Conservation (phyloP, 2,329 filamentous ascomycete genomes). For the Endocalyx cinctus region DNA sequence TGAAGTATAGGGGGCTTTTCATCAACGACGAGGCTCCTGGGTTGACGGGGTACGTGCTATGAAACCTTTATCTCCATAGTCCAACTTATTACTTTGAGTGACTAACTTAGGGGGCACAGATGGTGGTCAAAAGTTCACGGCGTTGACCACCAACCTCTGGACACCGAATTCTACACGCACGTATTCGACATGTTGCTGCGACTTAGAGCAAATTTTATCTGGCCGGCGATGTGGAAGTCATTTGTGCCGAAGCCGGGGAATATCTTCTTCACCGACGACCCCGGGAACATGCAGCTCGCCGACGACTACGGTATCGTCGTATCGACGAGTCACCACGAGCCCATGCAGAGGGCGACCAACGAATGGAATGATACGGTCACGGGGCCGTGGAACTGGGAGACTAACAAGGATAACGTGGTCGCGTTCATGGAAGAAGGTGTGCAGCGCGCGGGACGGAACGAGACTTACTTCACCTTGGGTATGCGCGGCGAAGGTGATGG, state of each 20-base stretch:
- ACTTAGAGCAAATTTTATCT: constrained; percentile 60
- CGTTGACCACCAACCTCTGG: constrained; percentile 40
- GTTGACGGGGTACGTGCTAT: constrained; percentile 28
- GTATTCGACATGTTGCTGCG: constrained; percentile 61
- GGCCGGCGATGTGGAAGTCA: constrained; percentile 61
- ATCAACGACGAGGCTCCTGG: constrained; percentile 60
- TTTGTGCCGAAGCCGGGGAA: constrained; percentile 41
- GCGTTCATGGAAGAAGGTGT: constrained; percentile 55
- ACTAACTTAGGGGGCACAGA: no score
- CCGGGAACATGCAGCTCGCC: constrained; percentile 52
- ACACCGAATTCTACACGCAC: constrained; percentile 53
- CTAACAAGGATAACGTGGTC: constrained; percentile 50
- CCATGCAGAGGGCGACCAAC: constrained; percentile 56
- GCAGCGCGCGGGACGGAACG: constrained; percentile 47
- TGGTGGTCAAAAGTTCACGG: constrained; percentile 50
- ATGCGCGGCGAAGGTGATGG: constrained; percentile 44
- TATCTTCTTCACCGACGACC: constrained; percentile 60
- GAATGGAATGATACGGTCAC: constrained; percentile 37
- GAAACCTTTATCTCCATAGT: no score
- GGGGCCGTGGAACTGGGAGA: constrained; percentile 57
- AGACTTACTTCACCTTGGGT: constrained; percentile 53
- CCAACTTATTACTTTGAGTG: no score
- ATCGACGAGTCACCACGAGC: constrained; percentile 61
- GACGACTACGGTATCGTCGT: constrained; percentile 62
- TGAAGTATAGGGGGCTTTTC: constrained; percentile 59